A percentile compares a stretch with the other conserved stretches of the same genome.
Evolutionary conservation across 176 grass and related monocot genomes (phyloP).

Genomic region (Triticum turgidum): DNA sequence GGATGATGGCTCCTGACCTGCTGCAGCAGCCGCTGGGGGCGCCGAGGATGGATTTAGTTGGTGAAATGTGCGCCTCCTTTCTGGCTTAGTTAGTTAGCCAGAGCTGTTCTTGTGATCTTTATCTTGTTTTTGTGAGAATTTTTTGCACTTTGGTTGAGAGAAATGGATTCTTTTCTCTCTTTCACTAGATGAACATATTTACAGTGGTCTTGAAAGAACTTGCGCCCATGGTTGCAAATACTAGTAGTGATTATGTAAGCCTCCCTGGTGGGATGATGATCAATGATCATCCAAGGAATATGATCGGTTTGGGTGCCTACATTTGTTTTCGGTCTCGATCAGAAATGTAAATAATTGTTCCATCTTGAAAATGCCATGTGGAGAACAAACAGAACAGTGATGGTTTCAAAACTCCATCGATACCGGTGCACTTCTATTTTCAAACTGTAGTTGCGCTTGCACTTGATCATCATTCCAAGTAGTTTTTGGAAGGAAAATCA

Average conservation of each 20-base stretch:
- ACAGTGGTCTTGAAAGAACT: background rate
- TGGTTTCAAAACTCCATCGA: no score
- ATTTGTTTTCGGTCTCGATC: background rate
- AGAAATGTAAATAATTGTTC: constrained; percentile 8
- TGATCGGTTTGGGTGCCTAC: background rate
- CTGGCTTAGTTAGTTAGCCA: background rate
- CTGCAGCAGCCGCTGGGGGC: constrained; percentile 42
- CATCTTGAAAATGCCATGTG: background rate
- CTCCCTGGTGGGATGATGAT: background rate
- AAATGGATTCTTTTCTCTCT: background rate
- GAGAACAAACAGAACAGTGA: background rate
- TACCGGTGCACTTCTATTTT: background rate
- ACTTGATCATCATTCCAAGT: background rate
- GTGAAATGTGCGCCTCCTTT: constrained; percentile 39
- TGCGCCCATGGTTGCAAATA: constrained; percentile 10
- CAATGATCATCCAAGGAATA: background rate
- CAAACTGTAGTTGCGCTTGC: background rate
- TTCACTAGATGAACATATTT: constrained; percentile 17
- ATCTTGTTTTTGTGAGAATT: constrained; percentile 6
- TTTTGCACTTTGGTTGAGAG: constrained; percentile 28
- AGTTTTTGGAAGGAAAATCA: background rate
- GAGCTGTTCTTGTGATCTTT: background rate
- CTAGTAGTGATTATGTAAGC: constrained; percentile 23
- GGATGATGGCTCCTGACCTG: constrained; percentile 37
- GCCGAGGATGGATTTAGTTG: constrained; percentile 46